Conservation (phyloP, 768 basidiomycete genomes). For the Serpula lacrymans region DNA sequence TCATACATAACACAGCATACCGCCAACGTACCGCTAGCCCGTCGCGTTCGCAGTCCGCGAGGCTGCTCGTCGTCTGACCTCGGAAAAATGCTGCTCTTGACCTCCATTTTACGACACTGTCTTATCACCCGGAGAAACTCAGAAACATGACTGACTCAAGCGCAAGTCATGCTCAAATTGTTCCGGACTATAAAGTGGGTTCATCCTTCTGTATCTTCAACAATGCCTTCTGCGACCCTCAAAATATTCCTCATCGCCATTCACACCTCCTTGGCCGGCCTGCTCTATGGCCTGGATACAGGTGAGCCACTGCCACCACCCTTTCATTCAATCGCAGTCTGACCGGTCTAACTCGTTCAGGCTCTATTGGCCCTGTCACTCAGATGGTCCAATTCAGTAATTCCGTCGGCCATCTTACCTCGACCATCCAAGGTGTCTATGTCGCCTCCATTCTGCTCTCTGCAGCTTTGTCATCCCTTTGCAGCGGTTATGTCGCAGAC, state of each 20-base stretch:
- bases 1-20: too few species aligned
- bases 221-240: conserved; percentile 13
- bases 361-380: conserved; percentile 41
- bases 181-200: conserved; percentile 1
- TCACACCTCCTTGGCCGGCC: conserved; percentile 22
- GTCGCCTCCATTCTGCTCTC: conserved; percentile 42
- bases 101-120: too few species aligned
- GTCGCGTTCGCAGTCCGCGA: too few species aligned
- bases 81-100: too few species aligned
- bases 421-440: conserved; percentile 39
- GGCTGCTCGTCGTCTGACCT: too few species aligned
- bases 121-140: too few species aligned
- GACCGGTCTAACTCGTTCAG: conserved; percentile 8
- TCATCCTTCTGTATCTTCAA: too few species aligned
- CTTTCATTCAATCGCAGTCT: not conserved
- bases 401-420: conserved; percentile 34
- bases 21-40: too few species aligned
- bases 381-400: conserved; percentile 43
- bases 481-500: conserved; percentile 43
- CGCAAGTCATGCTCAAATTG: too few species aligned
- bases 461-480: conserved; percentile 35
- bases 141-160: too few species aligned
- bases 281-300: conserved; percentile 31
- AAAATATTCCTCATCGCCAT: conserved; percentile 24
- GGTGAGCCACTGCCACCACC: conserved; percentile 9